Evolutionary conservation across 2,329 filamentous ascomycete species (phyloP), one percentile per base, ranked within the genome.

Genomic region (Boeremia exigua): DNA sequence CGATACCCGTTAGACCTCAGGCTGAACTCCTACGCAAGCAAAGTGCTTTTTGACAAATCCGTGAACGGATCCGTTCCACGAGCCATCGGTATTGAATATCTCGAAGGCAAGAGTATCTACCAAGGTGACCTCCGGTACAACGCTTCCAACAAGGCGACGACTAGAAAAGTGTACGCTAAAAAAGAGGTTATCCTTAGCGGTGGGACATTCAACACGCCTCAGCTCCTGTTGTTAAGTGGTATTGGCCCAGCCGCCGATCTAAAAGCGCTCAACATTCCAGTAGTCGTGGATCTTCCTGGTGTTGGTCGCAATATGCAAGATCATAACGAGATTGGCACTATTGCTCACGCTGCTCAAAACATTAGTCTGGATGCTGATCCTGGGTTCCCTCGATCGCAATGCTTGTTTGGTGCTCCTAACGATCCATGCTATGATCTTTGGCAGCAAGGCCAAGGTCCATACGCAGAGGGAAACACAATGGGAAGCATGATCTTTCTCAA

Each of bases 151-250:
- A 64, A 62, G 2, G 76, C 75, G 1, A 45, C 74, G 9, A 51
- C 46, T n/a, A 57, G 54, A 0, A 23, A 15, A 10, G 65, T 60
- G 3, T 48, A 36, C 7, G 66, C 67, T 1, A 58, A 40, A n/a
- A 65, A 64, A n/a, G 68, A 71, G 43, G 66, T 71, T 14, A 69
- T 71, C 10, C 11, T 69, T 3, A 56, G 64, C 10, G 64, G 57
- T 3, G 86, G 86, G 3, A 81, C 83, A 1, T 88, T 84, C 71
- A 85, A 88, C 68, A 82, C 82, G 1, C 85, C 86, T 2, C 86
- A 89, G 70, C 70, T 89, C 3, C 81, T 89, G 5, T 83, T 86
- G 74, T 80, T 88, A 0, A 84, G 79, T 49, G 86, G 87, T 6
- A 80, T 89, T 28, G 86, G 87, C 0, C 84, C 85, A 0, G 62